Conservation (phyloP, 1,139 yeast species). For the Taphrina confusa region DNA sequence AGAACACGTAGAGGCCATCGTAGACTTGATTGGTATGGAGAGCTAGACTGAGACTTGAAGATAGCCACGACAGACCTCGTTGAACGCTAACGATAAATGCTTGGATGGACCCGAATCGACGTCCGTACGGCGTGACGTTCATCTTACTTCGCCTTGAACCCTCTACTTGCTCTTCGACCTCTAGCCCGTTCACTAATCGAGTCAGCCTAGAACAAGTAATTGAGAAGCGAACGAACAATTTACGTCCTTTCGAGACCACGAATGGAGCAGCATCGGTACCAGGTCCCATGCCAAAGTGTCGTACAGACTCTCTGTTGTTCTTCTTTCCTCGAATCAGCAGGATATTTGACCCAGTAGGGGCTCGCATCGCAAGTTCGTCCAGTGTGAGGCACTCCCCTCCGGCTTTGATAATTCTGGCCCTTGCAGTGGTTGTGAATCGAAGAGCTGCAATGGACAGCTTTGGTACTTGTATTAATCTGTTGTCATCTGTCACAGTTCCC, state of each 20-base stretch:
- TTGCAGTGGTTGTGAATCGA: slow-evolving; percentile 99
- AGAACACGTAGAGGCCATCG: too few relatives aligned
- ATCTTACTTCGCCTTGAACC: slow-evolving; percentile 87
- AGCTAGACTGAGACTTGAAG: too few relatives aligned
- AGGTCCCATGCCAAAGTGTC: slow-evolving; percentile 99
- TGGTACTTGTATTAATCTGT: slow-evolving; percentile 91
- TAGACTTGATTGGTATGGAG: too few relatives aligned
- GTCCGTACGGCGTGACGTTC: too few relatives aligned
- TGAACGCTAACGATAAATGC: too few relatives aligned
- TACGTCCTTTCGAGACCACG: slow-evolving; percentile 95
- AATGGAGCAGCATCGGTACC: slow-evolving; percentile 99
- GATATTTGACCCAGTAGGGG: slow-evolving; percentile 99
- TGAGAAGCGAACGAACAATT: slow-evolving; percentile 53
- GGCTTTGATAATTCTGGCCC: slow-evolving; percentile 93
- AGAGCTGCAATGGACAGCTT: slow-evolving; percentile 98
- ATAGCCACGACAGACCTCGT: too few relatives aligned
- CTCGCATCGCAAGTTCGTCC: slow-evolving; percentile 98
- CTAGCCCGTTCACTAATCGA: slow-evolving; percentile 81
- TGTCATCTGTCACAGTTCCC: slow-evolving; percentile 98
- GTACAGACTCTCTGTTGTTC: slow-evolving; percentile 97
- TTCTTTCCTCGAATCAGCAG: slow-evolving; percentile 98
- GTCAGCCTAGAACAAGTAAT: neutral
- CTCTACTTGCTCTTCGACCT: slow-evolving; percentile 99
- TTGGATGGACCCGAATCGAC: too few relatives aligned
- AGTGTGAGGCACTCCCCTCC: slow-evolving; percentile 99